A percentile compares a stretch with the other conserved stretches of the same genome.
These are phyloP conservation scores for Botryotinia calthae DNA, from an alignment of 2,329 filamentous ascomycete species.

Conservation along the genomic window DNA sequence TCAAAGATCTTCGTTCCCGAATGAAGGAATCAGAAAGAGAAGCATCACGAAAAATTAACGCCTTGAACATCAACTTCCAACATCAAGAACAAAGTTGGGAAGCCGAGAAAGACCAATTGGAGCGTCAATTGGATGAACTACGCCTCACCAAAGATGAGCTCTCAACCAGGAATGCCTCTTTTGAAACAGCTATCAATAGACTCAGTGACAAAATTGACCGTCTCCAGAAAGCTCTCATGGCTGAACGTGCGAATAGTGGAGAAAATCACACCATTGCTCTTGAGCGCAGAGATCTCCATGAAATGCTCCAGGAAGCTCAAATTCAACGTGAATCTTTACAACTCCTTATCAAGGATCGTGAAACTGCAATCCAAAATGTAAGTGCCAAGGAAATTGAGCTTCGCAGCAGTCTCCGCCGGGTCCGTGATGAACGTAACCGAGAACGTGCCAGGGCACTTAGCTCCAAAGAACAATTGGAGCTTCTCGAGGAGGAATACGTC, in stretches of 20 bases:
- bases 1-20: slow-evolving; percentile 54
- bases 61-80: slow-evolving; percentile 51
- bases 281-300: slow-evolving; percentile 59
- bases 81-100: slow-evolving; percentile 43
- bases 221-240: slow-evolving; percentile 49
- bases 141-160: slow-evolving; percentile 46
- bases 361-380: slow-evolving; percentile 60
- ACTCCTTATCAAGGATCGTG: slow-evolving; percentile 67
- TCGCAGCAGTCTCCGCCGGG: slow-evolving; percentile 65
- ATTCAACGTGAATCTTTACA: slow-evolving; percentile 67
- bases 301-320: slow-evolving; percentile 60
- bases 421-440: slow-evolving; percentile 61
- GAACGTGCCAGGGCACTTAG: slow-evolving; percentile 29
- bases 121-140: slow-evolving; percentile 47
- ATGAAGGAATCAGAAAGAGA: slow-evolving; percentile 49
- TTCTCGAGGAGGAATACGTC: slow-evolving; percentile 42
- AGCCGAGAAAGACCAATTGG: slow-evolving; percentile 36
- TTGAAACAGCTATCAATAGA: slow-evolving; percentile 47
- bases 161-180: slow-evolving; percentile 41
- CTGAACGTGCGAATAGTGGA: slow-evolving; percentile 51
- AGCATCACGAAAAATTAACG: slow-evolving; percentile 41
- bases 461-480: slow-evolving; percentile 30
- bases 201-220: slow-evolving; percentile 49
- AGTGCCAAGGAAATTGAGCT: slow-evolving; percentile 57
- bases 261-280: slow-evolving; percentile 58